A percentile compares a stretch with the other conserved stretches of the same genome.
phyloP scores from a whole-genome alignment of 352 stramenopile species.

The Phytophthora agathidicida region DNA sequence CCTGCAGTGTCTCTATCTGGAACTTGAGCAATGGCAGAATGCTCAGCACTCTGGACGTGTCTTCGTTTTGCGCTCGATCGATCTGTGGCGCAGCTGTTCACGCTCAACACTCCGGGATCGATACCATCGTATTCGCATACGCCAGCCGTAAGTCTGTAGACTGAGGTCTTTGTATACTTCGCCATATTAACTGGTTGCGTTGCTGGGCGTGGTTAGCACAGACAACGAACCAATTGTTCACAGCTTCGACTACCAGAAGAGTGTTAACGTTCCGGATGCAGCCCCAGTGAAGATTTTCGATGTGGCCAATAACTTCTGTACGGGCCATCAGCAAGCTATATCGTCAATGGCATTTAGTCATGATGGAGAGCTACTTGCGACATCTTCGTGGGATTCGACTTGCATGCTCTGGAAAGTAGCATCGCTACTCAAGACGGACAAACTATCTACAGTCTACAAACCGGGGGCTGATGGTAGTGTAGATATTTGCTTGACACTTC shows the following conservation, averaged over 20 bases:
- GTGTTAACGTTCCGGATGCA: conserved; percentile 3
- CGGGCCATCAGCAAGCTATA: conserved; percentile 62
- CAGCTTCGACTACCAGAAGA: conserved; percentile 13
- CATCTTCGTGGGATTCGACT: conserved; percentile 64
- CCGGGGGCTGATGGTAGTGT: not conserved
- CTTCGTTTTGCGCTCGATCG: conserved; percentile 15
- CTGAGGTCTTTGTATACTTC: not conserved
- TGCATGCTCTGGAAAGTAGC: conserved; percentile 60
- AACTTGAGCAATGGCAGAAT: conserved; percentile 41
- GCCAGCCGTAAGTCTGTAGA: conserved; percentile 44
- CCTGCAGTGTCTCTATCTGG: conserved; percentile 49
- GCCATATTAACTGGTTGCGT: not conserved
- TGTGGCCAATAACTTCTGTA: conserved; percentile 24
- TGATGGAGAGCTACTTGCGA: conserved; percentile 41
- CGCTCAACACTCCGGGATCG: not conserved
- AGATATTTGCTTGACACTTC: conserved; percentile 23
- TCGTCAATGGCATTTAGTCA: conserved; percentile 50
- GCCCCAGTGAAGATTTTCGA: conserved; percentile 1
- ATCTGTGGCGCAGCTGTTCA: conserved; percentile 40
- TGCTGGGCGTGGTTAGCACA: conserved; percentile 10
- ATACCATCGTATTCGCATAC: conserved; percentile 37
- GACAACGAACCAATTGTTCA: conserved; percentile 30
- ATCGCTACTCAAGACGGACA: not conserved
- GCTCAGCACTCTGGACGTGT: conserved; percentile 39
- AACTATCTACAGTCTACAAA: not conserved